phyloP scores from a whole-genome alignment of 495 filamentous ascomycete genomes.

The Tetracladium setigerum region DNA sequence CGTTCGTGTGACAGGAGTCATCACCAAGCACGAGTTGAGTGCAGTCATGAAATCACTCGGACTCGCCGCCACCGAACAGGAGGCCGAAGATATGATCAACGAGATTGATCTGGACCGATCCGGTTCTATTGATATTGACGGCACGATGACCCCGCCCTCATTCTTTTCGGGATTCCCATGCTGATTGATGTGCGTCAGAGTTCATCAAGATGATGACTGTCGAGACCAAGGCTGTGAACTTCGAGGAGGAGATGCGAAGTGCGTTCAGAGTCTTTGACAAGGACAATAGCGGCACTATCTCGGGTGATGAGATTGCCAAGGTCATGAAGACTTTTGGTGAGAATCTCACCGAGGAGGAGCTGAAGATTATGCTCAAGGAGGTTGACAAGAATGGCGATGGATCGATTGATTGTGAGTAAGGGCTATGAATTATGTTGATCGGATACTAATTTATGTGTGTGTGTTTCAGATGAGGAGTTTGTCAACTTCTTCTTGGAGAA shows the following conservation, averaged over 20 bases:
- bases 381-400: constrained; percentile 41
- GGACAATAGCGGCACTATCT: constrained; percentile 40
- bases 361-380: constrained; percentile 41
- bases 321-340: constrained; percentile 40
- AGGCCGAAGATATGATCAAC: constrained; percentile 38
- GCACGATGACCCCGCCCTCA: constrained; percentile 12
- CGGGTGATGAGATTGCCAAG: constrained; percentile 33
- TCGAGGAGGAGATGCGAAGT: constrained; percentile 36
- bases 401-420: constrained; percentile 36
- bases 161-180: background rate
- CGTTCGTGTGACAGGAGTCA: constrained; percentile 5
- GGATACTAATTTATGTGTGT: background rate
- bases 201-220: constrained; percentile 41
- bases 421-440: background rate
- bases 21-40: constrained; percentile 10
- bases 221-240: constrained; percentile 29
- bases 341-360: constrained; percentile 36
- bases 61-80: constrained; percentile 32
- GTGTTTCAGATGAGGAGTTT: constrained; percentile 8
- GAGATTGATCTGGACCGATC: constrained; percentile 38
- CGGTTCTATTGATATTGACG: constrained; percentile 39
- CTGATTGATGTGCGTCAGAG: constrained; percentile 19
- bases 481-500: constrained; percentile 7
- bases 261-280: constrained; percentile 44
- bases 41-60: constrained; percentile 36